These are phyloP conservation scores for Rhizophagus sp. DNA, from an alignment of 192 early-diverging fungal genomes.

Conservation along the genomic window DNA sequence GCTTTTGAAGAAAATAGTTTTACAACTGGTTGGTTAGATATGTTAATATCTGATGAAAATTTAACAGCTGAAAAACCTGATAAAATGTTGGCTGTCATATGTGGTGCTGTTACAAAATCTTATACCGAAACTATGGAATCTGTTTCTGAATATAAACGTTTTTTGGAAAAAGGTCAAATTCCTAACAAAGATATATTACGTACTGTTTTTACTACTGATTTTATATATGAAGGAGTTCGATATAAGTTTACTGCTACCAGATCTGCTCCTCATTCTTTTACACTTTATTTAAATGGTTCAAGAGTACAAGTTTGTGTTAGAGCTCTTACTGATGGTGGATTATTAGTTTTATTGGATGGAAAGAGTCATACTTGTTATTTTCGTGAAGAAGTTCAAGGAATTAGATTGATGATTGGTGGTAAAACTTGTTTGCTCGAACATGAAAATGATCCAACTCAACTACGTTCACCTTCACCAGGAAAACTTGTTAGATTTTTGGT, in stretches of 20 bases:
- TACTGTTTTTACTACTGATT: constrained; percentile 80
- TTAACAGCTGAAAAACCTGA: constrained; percentile 91
- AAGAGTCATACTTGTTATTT: constrained; percentile 92
- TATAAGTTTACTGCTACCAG: constrained; percentile 85
- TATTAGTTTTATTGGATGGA: constrained; percentile 87
- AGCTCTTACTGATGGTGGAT: constrained; percentile 86
- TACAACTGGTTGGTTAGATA: constrained; percentile 96
- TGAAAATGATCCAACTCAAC: constrained; percentile 96
- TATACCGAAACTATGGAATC: constrained; percentile 65
- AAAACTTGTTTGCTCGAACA: constrained; percentile 93
- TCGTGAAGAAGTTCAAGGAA: constrained; percentile 86
- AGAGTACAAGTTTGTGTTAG: constrained; percentile 83
- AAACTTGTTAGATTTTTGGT: constrained; percentile 94
- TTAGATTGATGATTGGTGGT: constrained; percentile 86
- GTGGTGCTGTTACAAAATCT: constrained; percentile 89
- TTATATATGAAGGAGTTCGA: constrained; percentile 90
- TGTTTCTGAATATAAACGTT: constrained; percentile 72
- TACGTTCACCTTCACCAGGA: constrained; percentile 93
- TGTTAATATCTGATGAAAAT: constrained; percentile 81
- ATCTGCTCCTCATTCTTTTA: constrained; percentile 79
- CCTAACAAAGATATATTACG: constrained; percentile 74
- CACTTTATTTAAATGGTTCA: constrained; percentile 80
- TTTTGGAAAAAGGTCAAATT: constrained; percentile 92
- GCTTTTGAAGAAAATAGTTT: constrained; percentile 88
- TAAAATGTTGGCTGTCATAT: constrained; percentile 85